A percentile compares a stretch with the other conserved stretches of the same genome.
These are phyloP conservation scores for bread wheat (Triticum aestivum) DNA, from an alignment of 176 grass and related monocot species.

Conservation along the genomic window IWGSC_CS_RefSeq_v2.1 NC_057802.1:205269362-205269861, in stretches of 20 bases:
- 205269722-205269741: background rate
- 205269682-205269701: background rate
- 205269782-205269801: background rate
- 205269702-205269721: background rate
- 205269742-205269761: background rate
- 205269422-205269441: constrained; percentile 52
- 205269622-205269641: background rate
- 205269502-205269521: background rate
- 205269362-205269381: constrained; percentile 93
- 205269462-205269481: constrained; percentile 11
- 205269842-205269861: background rate
- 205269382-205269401: constrained; percentile 61
- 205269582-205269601: background rate
- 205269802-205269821: background rate
- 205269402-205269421: constrained; percentile 43
- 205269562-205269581: background rate
- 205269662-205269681: background rate
- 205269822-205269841: background rate
- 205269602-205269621: background rate
- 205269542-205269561: background rate
- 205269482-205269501: constrained; percentile 20
- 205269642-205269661: background rate
- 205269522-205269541: background rate
- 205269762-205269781: too few species aligned
- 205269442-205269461: constrained; percentile 12